A percentile compares a stretch with the other conserved stretches of the same genome.
phyloP scores from a whole-genome alignment of 257 asterid genomes.

The Striga asiatica region DNA sequence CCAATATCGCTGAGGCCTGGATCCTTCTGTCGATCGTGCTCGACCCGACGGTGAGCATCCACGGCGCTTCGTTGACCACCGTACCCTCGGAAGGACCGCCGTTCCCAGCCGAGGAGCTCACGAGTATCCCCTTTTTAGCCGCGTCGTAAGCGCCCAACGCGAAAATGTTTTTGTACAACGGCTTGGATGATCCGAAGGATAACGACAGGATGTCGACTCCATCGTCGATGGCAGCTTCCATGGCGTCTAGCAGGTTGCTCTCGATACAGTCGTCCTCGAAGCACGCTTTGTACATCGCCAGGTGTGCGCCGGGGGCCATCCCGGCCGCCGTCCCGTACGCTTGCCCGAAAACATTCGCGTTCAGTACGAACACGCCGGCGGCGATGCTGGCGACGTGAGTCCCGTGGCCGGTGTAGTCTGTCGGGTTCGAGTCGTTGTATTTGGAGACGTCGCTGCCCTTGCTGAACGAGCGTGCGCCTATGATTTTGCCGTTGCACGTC shows the following conservation, averaged over 20 bases:
- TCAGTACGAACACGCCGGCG: constrained; percentile 32
- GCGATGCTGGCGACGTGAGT: constrained; percentile 49
- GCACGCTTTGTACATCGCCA: constrained; percentile 29
- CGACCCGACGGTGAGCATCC: constrained; percentile 44
- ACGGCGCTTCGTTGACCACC: constrained; percentile 22
- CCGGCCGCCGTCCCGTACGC: constrained; percentile 39
- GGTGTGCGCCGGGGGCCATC: constrained; percentile 28
- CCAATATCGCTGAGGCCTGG: constrained; percentile 22
- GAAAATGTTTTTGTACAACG: constrained; percentile 3
- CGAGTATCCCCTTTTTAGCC: constrained; percentile 36
- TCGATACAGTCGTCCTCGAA: constrained; percentile 7
- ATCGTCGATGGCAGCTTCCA: constrained; percentile 24
- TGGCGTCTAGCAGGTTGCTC: constrained; percentile 16
- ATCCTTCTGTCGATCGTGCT: constrained; percentile 29
- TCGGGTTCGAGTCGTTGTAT: background rate
- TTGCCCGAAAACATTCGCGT: constrained; percentile 34
- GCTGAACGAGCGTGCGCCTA: constrained; percentile 28
- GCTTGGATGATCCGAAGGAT: constrained; percentile 9
- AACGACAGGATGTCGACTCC: constrained; percentile 25
- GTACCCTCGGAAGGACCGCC: background rate
- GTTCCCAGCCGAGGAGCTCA: constrained; percentile 30
- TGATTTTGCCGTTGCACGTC: constrained; percentile 15
- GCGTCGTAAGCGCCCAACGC: constrained; percentile 18
- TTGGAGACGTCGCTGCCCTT: constrained; percentile 27
- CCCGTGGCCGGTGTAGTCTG: constrained; percentile 40